Conservation (phyloP, 441 rosid genomes). For the Erodium chrysanthum region DNA sequence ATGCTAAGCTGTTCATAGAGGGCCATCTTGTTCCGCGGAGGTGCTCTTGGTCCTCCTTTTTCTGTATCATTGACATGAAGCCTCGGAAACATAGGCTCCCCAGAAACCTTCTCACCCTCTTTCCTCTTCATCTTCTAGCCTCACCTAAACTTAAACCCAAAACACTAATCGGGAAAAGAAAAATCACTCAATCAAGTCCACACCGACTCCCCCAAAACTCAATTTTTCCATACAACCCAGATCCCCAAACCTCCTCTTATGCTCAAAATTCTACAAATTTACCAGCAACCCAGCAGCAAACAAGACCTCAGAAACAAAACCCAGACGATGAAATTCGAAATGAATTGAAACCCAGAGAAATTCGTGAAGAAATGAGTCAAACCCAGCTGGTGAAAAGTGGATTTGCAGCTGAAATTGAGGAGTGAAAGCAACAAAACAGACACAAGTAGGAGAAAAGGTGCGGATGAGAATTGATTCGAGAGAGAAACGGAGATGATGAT, state of each 20-base stretch:
- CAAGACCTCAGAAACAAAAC: not conserved
- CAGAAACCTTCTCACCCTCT: slow-evolving; percentile 45
- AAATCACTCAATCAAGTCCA: not conserved
- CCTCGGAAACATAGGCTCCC: slow-evolving; percentile 67
- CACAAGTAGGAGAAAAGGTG: not conserved
- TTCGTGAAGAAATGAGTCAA: not conserved
- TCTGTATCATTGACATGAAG: not conserved
- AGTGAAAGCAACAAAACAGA: not conserved
- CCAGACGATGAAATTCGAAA: not conserved
- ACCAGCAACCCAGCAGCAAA: not conserved
- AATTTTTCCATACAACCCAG: slow-evolving; percentile 1
- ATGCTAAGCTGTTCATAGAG: slow-evolving; percentile 83
- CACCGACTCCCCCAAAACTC: not conserved
- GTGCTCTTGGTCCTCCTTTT: not conserved
- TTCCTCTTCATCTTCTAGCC: slow-evolving; percentile 46
- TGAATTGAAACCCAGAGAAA: not conserved
- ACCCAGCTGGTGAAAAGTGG: not conserved
- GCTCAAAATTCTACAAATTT: not conserved
- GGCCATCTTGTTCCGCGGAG: slow-evolving; percentile 81
- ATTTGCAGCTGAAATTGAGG: not conserved
- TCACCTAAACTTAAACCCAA: not conserved
- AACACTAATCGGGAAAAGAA: not conserved
- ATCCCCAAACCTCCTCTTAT: not conserved
- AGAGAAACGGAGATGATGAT: not conserved
- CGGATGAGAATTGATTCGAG: not conserved